Evolutionary conservation across 225 moss, liverwort and hornwort genomes (phyloP).

Genomic region (Ulota crispa): DNA sequence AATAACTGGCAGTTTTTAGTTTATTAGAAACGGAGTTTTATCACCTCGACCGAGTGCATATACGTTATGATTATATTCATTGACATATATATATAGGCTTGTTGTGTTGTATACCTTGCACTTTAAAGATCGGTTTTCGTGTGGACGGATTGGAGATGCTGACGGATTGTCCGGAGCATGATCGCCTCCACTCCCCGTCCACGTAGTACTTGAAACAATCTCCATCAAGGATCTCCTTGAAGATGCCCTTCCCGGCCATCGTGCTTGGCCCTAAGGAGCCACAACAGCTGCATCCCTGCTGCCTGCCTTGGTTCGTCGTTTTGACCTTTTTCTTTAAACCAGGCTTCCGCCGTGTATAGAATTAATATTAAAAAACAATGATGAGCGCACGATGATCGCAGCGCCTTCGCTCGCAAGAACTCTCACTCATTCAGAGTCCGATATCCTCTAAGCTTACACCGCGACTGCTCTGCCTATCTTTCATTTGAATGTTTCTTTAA

Average conservation of each 20-base stretch:
- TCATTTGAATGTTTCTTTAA: conserved; percentile 13
- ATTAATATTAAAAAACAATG: not conserved
- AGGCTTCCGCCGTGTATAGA: conserved; percentile 45
- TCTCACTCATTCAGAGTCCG: not conserved
- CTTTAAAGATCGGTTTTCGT: conserved; percentile 79
- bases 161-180: conserved; percentile 63
- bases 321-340: conserved; percentile 33
- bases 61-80: not conserved
- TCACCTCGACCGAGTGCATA: not conserved
- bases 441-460: not conserved
- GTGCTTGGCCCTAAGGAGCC: conserved; percentile 40
- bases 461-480: not conserved
- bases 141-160: conserved; percentile 79
- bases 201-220: conserved; percentile 87
- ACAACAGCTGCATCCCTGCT: conserved; percentile 58
- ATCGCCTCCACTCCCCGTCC: conserved; percentile 92
- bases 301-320: conserved; percentile 53
- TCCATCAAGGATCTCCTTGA: conserved; percentile 92
- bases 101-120: conserved; percentile 62
- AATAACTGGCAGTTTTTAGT: not conserved
- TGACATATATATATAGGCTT: not conserved
- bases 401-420: not conserved
- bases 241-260: conserved; percentile 94
- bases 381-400: not conserved
- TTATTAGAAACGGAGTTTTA: not conserved